Evolutionary conservation across 192 early-diverging fungal genomes (phyloP).

Genomic region (Podila epigama): DNA sequence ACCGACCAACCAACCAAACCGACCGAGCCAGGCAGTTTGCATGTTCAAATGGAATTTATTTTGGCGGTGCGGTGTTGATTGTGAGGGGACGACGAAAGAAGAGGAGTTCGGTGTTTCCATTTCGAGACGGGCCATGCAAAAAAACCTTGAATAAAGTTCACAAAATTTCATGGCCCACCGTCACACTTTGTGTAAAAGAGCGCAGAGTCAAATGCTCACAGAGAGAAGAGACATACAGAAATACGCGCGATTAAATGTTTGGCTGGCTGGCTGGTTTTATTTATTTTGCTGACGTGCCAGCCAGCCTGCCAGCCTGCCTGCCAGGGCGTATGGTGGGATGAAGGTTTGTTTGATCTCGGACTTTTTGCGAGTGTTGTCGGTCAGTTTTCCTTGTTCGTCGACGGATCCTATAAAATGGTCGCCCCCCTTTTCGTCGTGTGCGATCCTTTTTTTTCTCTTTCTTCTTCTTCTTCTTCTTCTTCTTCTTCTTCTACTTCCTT

Average conservation of each 20-base stretch:
- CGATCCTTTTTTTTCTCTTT: background rate
- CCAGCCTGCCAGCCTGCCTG: no score
- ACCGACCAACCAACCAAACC: no score
- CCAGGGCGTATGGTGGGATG: no score
- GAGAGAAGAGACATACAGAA: background rate
- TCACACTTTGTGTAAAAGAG: background rate
- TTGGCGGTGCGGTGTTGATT: no score
- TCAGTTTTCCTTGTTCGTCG: background rate
- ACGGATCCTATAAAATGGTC: background rate
- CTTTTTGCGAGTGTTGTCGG: background rate
- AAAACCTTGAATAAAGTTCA: background rate
- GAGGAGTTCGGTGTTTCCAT: constrained; percentile 6
- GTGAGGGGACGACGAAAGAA: no score
- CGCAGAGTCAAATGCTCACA: background rate
- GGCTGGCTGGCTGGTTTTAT: no score
- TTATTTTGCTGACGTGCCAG: no score
- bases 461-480: constrained; percentile 2
- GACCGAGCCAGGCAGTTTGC: no score
- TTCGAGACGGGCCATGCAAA: constrained; percentile 5
- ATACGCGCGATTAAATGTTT: background rate
- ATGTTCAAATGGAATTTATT: no score
- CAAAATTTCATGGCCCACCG: constrained; percentile 4
- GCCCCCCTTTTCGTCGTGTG: background rate
- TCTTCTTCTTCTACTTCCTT: background rate
- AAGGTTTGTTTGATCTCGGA: constrained; percentile 2